Evolutionary conservation across 805 yeast species (phyloP), one percentile per base, ranked within the genome.

Genomic region (Zygosaccharomyces kombuchaensis): DNA sequence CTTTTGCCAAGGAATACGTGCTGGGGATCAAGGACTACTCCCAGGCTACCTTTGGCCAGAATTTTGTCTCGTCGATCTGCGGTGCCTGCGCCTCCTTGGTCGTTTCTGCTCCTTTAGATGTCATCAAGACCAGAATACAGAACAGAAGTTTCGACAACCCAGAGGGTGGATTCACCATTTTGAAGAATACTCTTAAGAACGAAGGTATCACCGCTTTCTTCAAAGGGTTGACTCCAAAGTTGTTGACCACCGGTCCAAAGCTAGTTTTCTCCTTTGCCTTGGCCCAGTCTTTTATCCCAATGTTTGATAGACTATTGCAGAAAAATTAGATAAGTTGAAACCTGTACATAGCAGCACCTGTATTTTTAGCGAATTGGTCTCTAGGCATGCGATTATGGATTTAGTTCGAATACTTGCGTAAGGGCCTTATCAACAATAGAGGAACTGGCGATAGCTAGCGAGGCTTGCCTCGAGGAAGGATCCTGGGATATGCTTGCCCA

Each of bases 71-170:
- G 19, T 91, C 98, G 8, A 89, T 91, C 57, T 82, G 83, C 59
- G 99, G 99, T 68, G 99, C 99, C 17, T 86, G 95, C 45, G 95
- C 98, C 16, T 91, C 98, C 8, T 78, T 93, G 69, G 87, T 93
- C 65, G 97, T 93, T 17, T 84, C 95, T 57, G 99, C 99, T 45
- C 99, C 99, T 39, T 77, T 93, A 62, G 99, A 93, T 65, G 97
- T 93, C 46, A 91, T 93, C 70, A 93, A 93, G 77, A 93, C 99
- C 51, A 84, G 99, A 75, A 93, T 93, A 62, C 99, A 93, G 73
- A 93, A 93, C 77, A 84, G 81, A 70, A 88, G 84, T 75, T 93
- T 93, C 59, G 98, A 90, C 60, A 86, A 89, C 71, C 95, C 96
- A 51, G 96, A 93, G 73, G 77, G 88, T 40, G 99, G 99, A 34